Evolutionary conservation across 805 yeast genomes (phyloP).

Genomic region (Barnettozyma pratensis): DNA sequence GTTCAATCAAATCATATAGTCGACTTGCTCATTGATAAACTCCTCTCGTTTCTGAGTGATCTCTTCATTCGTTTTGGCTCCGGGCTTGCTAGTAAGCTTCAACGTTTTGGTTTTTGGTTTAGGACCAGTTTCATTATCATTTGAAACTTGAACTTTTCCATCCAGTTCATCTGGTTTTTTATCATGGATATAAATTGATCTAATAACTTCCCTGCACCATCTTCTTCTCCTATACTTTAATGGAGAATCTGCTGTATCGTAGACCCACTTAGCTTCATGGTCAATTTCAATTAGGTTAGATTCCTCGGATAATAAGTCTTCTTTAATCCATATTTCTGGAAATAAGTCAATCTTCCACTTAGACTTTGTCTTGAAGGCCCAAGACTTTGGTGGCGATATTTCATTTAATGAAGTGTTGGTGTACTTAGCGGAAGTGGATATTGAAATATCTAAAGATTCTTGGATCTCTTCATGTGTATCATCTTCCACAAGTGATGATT

Average conservation of each 20-base stretch:
- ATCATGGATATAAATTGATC: slow-evolving; percentile 19
- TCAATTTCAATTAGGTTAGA: slow-evolving; percentile 54
- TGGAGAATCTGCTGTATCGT: slow-evolving; percentile 40
- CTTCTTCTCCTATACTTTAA: slow-evolving; percentile 54
- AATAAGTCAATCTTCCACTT: slow-evolving; percentile 66
- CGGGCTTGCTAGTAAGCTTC: neutral
- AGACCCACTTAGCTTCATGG: slow-evolving; percentile 81
- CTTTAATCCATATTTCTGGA: slow-evolving; percentile 59
- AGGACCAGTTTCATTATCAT: neutral
- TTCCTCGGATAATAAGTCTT: slow-evolving; percentile 33
- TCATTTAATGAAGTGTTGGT: slow-evolving; percentile 22
- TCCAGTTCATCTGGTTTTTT: neutral
- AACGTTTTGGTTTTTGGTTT: neutral
- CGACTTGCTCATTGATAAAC: neutral
- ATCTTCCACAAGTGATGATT: slow-evolving; percentile 1
- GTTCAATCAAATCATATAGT: slow-evolving; percentile 1
- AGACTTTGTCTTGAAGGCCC: slow-evolving; percentile 41
- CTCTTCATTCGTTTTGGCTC: neutral
- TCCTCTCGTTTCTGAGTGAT: neutral
- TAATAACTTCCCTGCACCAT: slow-evolving; percentile 47
- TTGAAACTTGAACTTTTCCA: neutral
- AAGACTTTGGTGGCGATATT: slow-evolving; percentile 53
- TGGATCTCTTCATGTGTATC: neutral
- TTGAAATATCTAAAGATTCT: neutral
- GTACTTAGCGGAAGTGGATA: neutral